phyloP scores from a whole-genome alignment of 1,284 basidiomycete species.

The Moesziomyces antarcticus region DNA sequence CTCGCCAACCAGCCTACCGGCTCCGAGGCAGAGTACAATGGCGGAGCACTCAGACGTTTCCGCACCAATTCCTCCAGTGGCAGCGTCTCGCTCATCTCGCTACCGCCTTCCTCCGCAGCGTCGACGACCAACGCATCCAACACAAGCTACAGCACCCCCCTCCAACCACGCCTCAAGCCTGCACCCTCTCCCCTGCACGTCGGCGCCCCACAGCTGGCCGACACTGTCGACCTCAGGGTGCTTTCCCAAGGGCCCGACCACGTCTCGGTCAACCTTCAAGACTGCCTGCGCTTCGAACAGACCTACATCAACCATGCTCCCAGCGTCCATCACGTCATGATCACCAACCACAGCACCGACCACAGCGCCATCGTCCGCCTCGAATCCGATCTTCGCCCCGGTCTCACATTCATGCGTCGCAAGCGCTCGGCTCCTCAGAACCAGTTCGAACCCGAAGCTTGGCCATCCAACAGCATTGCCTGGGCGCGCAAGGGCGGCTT shows the following conservation, averaged over 20 bases:
- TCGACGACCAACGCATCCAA: conserved; percentile 39
- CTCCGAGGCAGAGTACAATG: conserved; percentile 23
- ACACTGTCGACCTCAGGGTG: conserved; percentile 28
- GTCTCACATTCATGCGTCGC: conserved; percentile 53
- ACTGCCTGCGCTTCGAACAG: conserved; percentile 45
- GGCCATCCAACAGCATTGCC: conserved; percentile 57
- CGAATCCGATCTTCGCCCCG: conserved; percentile 53
- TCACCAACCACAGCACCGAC: conserved; percentile 42
- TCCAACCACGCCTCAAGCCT: conserved; percentile 18
- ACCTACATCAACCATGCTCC: conserved; percentile 63
- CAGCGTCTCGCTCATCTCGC: conserved; percentile 38
- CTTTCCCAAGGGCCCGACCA: conserved; percentile 31
- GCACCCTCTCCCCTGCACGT: conserved; percentile 20
- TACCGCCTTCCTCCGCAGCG: conserved; percentile 35
- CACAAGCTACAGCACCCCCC: conserved; percentile 28
- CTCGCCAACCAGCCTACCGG: conserved; percentile 7
- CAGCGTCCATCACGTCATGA: conserved; percentile 42
- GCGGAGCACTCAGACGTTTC: conserved; percentile 21
- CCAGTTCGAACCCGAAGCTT: conserved; percentile 39
- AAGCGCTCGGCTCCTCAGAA: conserved; percentile 46
- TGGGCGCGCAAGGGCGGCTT: conserved; percentile 63
- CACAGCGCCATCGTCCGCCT: conserved; percentile 51
- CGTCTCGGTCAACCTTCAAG: conserved; percentile 34
- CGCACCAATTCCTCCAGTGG: conserved; percentile 43
- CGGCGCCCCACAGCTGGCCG: conserved; percentile 29